Base-by-base conservation (phyloP, 1,139 yeast genomes). In the Pichia sp. region DNA sequence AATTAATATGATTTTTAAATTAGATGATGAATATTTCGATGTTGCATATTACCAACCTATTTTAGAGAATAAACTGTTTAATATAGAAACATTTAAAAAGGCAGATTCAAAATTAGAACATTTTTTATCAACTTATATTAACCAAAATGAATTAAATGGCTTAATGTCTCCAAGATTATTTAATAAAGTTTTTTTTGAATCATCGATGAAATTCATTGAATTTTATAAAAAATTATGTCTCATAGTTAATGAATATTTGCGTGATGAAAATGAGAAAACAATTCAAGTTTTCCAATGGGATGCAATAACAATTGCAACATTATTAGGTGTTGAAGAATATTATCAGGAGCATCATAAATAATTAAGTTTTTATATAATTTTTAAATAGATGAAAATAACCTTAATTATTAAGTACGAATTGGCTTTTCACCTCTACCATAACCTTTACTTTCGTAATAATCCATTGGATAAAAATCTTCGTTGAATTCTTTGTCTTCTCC, bases 341-440 rank as follows among this genome's bases (percentile, higher is more conserved):
- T 63, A 61, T 45, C 36, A 57, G 54, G 50, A 50, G 18, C 18
- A 18, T 18, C 18, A 18, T 18, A 18, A 18, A 18, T 18, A 18
- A 18, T 18, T 18, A 18, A 18, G 18, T 18, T 18, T 18, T 18
- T 18, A 18, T 18, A 18, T 18, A 18, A 18, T 18, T 18, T 18
- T 18, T 18, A 18, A 18, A 18, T 18, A 18, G 18, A 18, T 33
- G 40, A 37, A 32, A 41, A 44, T 28, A 38, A 7, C 9, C 18
- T 4, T n/a, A 11, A 8, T 28, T 7, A 28, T 39, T 27, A 27
- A 27, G 8, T 42, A 41, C 53, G 46, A 31, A 63, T 58, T 1
- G 95, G 96, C 18, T 75, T 64, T 56, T 78, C 73, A 5, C 97
- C 97, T 56, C 98, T 76, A 7, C 98, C 99, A 59, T 92, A 90